Evolutionary conservation across 495 filamentous ascomycete genomes (phyloP).

Genomic region (Xylaria venustula): DNA sequence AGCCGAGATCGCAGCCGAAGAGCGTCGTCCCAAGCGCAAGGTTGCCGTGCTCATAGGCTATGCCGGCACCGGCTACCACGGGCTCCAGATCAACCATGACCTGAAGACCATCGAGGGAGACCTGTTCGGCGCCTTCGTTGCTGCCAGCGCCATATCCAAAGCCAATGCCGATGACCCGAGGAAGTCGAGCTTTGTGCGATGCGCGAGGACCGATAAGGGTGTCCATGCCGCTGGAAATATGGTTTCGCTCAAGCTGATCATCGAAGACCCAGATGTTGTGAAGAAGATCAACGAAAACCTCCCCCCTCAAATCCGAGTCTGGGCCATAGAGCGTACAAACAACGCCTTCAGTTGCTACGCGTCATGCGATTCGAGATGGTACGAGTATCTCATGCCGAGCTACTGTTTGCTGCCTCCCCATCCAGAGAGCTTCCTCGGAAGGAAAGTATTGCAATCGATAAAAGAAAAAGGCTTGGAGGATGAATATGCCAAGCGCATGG

Average conservation of each 20-base stretch:
- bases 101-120: slow-evolving; percentile 98
- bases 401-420: slow-evolving; percentile 90
- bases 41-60: slow-evolving; percentile 94
- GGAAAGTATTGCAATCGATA: slow-evolving; percentile 69
- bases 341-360: slow-evolving; percentile 89
- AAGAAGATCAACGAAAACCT: slow-evolving; percentile 86
- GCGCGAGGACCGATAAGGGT: slow-evolving; percentile 94
- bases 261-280: slow-evolving; percentile 84
- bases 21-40: slow-evolving; percentile 87
- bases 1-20: slow-evolving; percentile 82
- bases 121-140: slow-evolving; percentile 85
- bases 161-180: slow-evolving; percentile 95
- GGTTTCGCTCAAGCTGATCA: slow-evolving; percentile 91
- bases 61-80: slow-evolving; percentile 94
- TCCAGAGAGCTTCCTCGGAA: slow-evolving; percentile 78
- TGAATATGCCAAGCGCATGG: slow-evolving; percentile 63
- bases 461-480: slow-evolving; percentile 69
- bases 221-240: slow-evolving; percentile 97
- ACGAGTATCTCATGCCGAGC: slow-evolving; percentile 93
- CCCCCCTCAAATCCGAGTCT: slow-evolving; percentile 84
- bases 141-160: slow-evolving; percentile 89
- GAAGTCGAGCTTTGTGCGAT: slow-evolving; percentile 91
- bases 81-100: slow-evolving; percentile 78
- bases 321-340: slow-evolving; percentile 83
- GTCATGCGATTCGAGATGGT: slow-evolving; percentile 87